Percentiles rank a stretch among this genome's conserved stretches.
These are phyloP conservation scores for Hygrocybe coccinea DNA, from an alignment of 768 basidiomycete genomes.

Conservation along the genomic window DNA sequence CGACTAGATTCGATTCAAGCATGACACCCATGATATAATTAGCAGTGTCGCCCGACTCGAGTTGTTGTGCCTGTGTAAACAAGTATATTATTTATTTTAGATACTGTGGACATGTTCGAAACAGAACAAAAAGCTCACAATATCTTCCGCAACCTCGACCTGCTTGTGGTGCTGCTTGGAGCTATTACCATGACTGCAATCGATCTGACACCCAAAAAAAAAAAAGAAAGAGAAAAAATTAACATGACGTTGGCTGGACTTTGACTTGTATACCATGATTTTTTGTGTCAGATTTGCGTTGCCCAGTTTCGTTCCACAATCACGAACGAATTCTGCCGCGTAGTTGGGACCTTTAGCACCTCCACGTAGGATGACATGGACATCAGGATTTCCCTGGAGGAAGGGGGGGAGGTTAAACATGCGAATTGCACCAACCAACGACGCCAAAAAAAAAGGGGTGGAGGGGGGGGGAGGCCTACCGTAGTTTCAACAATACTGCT, in stretches of 20 bases:
- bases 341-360: slow-evolving; percentile 89
- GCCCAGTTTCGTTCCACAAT: slow-evolving; percentile 63
- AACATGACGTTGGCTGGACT: background rate
- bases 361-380: slow-evolving; percentile 93
- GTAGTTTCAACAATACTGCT: slow-evolving; percentile 94
- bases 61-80: slow-evolving; percentile 57
- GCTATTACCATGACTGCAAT: slow-evolving; percentile 96
- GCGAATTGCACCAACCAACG: background rate
- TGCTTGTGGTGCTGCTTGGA: slow-evolving; percentile 89
- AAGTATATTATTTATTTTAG: slow-evolving; percentile 11
- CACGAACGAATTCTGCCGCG: slow-evolving; percentile 69
- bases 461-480: too few relatives aligned
- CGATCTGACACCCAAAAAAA: slow-evolving; percentile 51
- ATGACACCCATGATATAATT: slow-evolving; percentile 84
- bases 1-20: slow-evolving; percentile 89
- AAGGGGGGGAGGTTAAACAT: slow-evolving; percentile 2
- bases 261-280: slow-evolving; percentile 70
- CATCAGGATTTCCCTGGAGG: slow-evolving; percentile 77
- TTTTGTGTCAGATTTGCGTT: slow-evolving; percentile 77
- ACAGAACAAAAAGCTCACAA: slow-evolving; percentile 47
- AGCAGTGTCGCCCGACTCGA: slow-evolving; percentile 67
- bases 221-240: background rate
- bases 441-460: too few relatives aligned
- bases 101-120: slow-evolving; percentile 1
- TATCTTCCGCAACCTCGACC: slow-evolving; percentile 81